Evolutionary conservation across 108 stramenopile species (phyloP).

Genomic region (Nitzschia sp.): DNA sequence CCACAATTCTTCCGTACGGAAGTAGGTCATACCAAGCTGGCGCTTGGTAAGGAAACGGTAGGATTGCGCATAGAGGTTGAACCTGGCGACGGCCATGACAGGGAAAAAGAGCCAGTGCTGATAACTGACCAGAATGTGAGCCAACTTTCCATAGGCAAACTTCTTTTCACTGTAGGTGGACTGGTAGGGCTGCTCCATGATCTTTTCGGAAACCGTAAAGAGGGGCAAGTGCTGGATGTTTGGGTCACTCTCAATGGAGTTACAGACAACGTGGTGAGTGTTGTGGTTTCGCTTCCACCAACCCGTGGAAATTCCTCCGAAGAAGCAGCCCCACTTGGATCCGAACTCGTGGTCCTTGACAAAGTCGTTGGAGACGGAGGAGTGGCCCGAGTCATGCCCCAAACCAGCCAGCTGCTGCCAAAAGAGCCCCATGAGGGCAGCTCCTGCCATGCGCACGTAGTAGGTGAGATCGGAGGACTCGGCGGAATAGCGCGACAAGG

Average conservation of each 20-base stretch:
- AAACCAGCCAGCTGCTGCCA: constrained; percentile 92
- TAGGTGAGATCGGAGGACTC: constrained; percentile 7
- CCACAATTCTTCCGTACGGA: constrained; percentile 49
- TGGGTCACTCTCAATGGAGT: constrained; percentile 87
- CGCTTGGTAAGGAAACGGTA: constrained; percentile 32
- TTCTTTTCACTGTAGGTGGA: constrained; percentile 72
- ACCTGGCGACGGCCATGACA: constrained; percentile 82
- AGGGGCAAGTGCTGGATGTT: constrained; percentile 93
- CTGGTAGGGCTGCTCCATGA: constrained; percentile 60
- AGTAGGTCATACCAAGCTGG: constrained; percentile 22
- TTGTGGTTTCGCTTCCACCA: constrained; percentile 96
- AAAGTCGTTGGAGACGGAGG: constrained; percentile 65
- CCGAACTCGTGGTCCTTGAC: constrained; percentile 53
- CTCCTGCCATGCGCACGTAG: constrained; percentile 21
- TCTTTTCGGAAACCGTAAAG: constrained; percentile 66
- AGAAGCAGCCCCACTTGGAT: constrained; percentile 49
- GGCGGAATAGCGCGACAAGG: not conserved
- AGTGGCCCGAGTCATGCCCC: constrained; percentile 90
- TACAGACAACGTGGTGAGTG: constrained; percentile 88
- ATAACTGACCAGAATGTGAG: constrained; percentile 69
- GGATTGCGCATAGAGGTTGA: constrained; percentile 82
- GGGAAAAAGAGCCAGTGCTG: constrained; percentile 90
- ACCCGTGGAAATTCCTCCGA: constrained; percentile 75
- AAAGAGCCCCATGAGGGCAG: constrained; percentile 46
- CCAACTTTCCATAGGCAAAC: constrained; percentile 62